A percentile compares a stretch with the other conserved stretches of the same genome.
Conservation (phyloP, 177 flowering plant species). For the Vitis hybrid region DNA sequence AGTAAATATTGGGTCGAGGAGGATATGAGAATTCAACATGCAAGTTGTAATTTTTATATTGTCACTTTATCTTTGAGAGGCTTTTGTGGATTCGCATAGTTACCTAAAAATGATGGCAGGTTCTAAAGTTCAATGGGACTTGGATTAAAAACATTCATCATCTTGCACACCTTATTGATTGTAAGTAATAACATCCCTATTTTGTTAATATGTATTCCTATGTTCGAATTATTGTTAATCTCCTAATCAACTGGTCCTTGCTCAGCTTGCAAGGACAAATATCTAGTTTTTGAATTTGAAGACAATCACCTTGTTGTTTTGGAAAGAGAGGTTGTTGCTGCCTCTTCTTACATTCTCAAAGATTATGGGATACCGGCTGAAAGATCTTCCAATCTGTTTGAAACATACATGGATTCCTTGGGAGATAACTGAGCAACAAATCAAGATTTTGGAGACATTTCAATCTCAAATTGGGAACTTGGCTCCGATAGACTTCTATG, state of each 20-base stretch:
- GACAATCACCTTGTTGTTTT: constrained; percentile 82
- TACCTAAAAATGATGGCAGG: constrained; percentile 39
- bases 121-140: constrained; percentile 83
- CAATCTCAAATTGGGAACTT: constrained; percentile 67
- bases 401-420: constrained; percentile 61
- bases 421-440: constrained; percentile 37
- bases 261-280: constrained; percentile 75
- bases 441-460: constrained; percentile 57
- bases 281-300: constrained; percentile 85
- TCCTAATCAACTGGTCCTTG: constrained; percentile 11
- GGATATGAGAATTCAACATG: constrained; percentile 95
- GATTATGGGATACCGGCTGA: constrained; percentile 88
- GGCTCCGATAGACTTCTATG: constrained; percentile 85
- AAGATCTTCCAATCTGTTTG: constrained; percentile 74
- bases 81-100: neutral
- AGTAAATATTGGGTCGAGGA: constrained; percentile 88
- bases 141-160: constrained; percentile 78
- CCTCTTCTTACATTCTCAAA: constrained; percentile 64
- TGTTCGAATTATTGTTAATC: neutral
- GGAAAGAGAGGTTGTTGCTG: constrained; percentile 75
- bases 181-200: constrained; percentile 45
- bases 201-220: neutral
- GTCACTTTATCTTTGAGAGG: neutral
- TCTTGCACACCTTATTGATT: constrained; percentile 82
- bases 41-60: constrained; percentile 16